Percentiles rank a stretch among this genome's conserved stretches.
phyloP scores from a whole-genome alignment of 345 rosid genomes.

The Corymbia maculata region DNA sequence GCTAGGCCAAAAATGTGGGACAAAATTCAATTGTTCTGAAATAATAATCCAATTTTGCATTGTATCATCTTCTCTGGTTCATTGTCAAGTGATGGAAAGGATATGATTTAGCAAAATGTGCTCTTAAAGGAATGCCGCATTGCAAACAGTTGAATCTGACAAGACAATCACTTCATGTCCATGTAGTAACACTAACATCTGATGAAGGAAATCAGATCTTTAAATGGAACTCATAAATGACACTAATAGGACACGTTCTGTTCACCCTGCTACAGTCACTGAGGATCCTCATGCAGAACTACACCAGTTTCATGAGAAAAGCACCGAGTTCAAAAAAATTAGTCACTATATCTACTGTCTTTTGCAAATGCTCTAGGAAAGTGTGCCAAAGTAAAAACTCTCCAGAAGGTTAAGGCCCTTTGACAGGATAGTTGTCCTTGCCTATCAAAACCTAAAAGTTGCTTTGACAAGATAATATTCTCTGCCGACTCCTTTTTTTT shows the following conservation, averaged over 20 bases:
- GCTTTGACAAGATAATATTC: not conserved
- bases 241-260: not conserved
- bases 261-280: not conserved
- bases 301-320: not conserved
- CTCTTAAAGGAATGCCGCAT: not conserved
- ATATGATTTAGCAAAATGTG: not conserved
- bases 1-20: not conserved
- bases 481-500: not conserved
- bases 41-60: not conserved
- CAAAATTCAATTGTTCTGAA: not conserved
- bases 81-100: not conserved
- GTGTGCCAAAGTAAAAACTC: not conserved
- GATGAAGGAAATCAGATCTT: not conserved
- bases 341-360: not conserved
- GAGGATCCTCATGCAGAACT: not conserved
- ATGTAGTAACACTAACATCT: not conserved
- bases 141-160: not conserved
- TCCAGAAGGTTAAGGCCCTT: not conserved
- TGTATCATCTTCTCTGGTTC: not conserved
- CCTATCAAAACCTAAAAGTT: not conserved
- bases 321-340: not conserved
- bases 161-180: not conserved
- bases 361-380: not conserved
- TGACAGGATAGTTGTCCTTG: not conserved
- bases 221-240: not conserved